These are phyloP conservation scores for Cercospora sp. DNA, from an alignment of 2,329 filamentous ascomycete genomes.

Conservation along the genomic window DNA sequence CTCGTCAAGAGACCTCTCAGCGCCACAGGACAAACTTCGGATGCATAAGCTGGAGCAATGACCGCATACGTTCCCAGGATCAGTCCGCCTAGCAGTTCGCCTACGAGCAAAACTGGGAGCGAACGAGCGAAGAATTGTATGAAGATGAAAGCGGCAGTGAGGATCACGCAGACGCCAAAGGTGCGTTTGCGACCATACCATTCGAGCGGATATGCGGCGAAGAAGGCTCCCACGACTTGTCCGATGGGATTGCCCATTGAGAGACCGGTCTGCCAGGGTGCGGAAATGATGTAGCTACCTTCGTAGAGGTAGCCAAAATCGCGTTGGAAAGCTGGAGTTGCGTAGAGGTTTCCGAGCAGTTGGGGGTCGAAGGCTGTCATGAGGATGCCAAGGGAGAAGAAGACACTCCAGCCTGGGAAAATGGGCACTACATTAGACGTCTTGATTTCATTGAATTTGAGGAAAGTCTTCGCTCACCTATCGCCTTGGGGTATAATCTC, in stretches of 20 bases:
- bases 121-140: slow-evolving; percentile 63
- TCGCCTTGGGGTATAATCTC: slow-evolving; percentile 48
- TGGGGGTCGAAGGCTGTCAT: slow-evolving; percentile 64
- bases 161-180: slow-evolving; percentile 34
- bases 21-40: slow-evolving; percentile 55
- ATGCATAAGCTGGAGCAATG: slow-evolving; percentile 49
- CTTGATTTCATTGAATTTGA: no score
- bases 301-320: slow-evolving; percentile 58
- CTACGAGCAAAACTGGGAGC: slow-evolving; percentile 57
- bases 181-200: slow-evolving; percentile 38
- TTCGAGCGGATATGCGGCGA: slow-evolving; percentile 39
- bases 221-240: slow-evolving; percentile 57
- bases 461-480: no score
- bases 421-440: background rate
- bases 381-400: slow-evolving; percentile 61
- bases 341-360: slow-evolving; percentile 63
- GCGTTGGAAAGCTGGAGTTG: slow-evolving; percentile 57
- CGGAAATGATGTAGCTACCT: slow-evolving; percentile 40
- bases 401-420: slow-evolving; percentile 52
- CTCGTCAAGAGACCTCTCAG: slow-evolving; percentile 60
- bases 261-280: slow-evolving; percentile 44
- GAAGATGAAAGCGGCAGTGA: slow-evolving; percentile 57
- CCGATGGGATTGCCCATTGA: slow-evolving; percentile 58
- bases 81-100: slow-evolving; percentile 62
- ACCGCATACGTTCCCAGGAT: slow-evolving; percentile 63